Evolutionary conservation across 768 basidiomycete species (phyloP).

Genomic region (Porpolomopsis calyptriformis): DNA sequence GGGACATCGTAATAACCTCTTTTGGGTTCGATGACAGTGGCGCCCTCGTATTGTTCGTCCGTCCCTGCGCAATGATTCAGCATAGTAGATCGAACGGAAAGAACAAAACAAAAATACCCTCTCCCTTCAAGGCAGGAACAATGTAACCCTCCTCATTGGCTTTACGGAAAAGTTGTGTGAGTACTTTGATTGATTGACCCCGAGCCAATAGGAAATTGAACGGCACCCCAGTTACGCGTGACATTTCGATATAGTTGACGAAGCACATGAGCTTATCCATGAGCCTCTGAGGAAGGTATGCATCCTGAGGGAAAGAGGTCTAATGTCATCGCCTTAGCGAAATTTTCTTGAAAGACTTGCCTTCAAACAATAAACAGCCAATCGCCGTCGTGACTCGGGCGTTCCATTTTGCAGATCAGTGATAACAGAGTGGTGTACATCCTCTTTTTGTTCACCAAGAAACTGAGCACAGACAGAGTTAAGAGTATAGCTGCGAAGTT

Average conservation of each 20-base stretch:
- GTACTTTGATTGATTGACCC: conserved; percentile 97
- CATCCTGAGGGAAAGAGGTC: conserved; percentile 52
- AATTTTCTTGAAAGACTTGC: conserved; percentile 26
- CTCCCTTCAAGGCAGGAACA: conserved; percentile 73
- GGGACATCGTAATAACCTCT: conserved; percentile 95
- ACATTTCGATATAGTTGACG: conserved; percentile 97
- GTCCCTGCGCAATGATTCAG: conserved; percentile 37
- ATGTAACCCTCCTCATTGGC: conserved; percentile 89
- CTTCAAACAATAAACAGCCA: conserved; percentile 98
- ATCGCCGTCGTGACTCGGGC: conserved; percentile 78
- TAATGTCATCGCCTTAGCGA: not conserved
- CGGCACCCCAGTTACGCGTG: conserved; percentile 99
- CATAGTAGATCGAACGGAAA: conserved; percentile 2
- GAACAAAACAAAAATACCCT: conserved; percentile 40
- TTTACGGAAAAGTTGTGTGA: conserved; percentile 90
- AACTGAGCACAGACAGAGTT: conserved; percentile 98
- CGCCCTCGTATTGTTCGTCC: conserved; percentile 98
- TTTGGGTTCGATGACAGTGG: conserved; percentile 95
- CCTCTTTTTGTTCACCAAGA: conserved; percentile 97
- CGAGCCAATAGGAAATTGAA: conserved; percentile 92
- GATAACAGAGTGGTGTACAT: conserved; percentile 97
- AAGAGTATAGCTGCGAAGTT: conserved; percentile 91
- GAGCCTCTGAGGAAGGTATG: conserved; percentile 91
- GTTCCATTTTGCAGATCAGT: conserved; percentile 97
- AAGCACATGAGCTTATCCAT: conserved; percentile 99